Evolutionary conservation across 176 grass and related monocot species (phyloP).

Genomic region (Elaeis guineensis): DNA sequence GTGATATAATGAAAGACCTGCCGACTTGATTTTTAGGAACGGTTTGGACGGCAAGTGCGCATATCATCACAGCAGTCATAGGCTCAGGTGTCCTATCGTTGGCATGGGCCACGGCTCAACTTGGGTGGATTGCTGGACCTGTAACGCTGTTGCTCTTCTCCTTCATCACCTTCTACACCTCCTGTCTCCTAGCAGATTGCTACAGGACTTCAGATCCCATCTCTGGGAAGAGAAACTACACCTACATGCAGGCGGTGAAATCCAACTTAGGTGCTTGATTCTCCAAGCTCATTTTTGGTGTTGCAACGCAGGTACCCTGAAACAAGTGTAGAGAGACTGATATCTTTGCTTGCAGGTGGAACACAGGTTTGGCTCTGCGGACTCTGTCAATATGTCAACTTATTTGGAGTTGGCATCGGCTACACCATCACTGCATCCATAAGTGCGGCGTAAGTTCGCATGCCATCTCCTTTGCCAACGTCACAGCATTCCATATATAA

Average conservation of each 20-base stretch:
- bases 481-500: no score
- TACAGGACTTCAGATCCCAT: constrained; percentile 52
- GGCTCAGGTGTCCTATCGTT: constrained; percentile 89
- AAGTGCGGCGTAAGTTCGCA: constrained; percentile 60
- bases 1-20: no score
- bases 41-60: constrained; percentile 75
- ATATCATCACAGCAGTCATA: constrained; percentile 95
- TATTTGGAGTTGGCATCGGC: constrained; percentile 60
- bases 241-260: constrained; percentile 73
- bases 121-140: constrained; percentile 65
- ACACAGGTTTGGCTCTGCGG: constrained; percentile 57
- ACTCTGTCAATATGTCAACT: constrained; percentile 73
- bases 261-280: constrained; percentile 44
- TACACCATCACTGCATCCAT: constrained; percentile 87
- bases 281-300: background rate
- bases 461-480: background rate
- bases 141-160: constrained; percentile 58
- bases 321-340: no score
- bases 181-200: constrained; percentile 69
- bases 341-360: constrained; percentile 35
- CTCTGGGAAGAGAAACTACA: constrained; percentile 65
- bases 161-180: constrained; percentile 76
- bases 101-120: constrained; percentile 77
- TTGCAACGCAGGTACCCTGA: no score
- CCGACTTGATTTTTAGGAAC: constrained; percentile 31